These are phyloP conservation scores for Cutaneotrichosporon daszewskae DNA, from an alignment of 1,284 basidiomycete species.

Conservation along the genomic window DNA sequence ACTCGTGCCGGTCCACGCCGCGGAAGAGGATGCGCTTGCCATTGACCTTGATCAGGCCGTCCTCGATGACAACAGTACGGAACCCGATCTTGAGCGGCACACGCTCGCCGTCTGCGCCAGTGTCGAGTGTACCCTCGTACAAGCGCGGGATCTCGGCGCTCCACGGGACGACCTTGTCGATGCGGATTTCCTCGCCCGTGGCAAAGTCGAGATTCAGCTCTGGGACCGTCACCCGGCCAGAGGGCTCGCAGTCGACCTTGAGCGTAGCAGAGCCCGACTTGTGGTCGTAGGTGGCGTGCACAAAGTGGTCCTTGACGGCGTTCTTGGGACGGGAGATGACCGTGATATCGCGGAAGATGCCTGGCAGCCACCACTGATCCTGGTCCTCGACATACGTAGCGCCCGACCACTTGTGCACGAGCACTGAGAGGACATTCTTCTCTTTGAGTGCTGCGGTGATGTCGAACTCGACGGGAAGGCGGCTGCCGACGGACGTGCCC, in stretches of 20 bases:
- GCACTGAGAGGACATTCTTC: slow-evolving; percentile 12
- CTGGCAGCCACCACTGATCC: slow-evolving; percentile 29
- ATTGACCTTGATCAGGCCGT: slow-evolving; percentile 22
- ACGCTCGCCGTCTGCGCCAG: slow-evolving; percentile 14
- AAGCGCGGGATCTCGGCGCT: slow-evolving; percentile 21
- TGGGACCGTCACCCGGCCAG: slow-evolving; percentile 16
- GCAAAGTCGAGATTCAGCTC: slow-evolving; percentile 18
- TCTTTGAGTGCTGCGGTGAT: slow-evolving; percentile 4
- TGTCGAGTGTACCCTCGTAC: slow-evolving; percentile 12
- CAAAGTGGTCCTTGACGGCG: slow-evolving; percentile 19
- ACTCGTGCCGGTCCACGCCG: slow-evolving; percentile 27
- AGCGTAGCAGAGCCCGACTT: slow-evolving; percentile 16
- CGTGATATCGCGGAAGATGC: slow-evolving; percentile 25
- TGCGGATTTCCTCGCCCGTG: slow-evolving; percentile 11
- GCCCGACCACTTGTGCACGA: slow-evolving; percentile 22
- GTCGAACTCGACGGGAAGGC: slow-evolving; percentile 23
- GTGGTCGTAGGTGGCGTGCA: slow-evolving; percentile 22
- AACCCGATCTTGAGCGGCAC: slow-evolving; percentile 21
- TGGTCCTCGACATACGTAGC: slow-evolving; percentile 24
- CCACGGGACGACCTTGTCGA: slow-evolving; percentile 19
- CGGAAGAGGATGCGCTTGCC: slow-evolving; percentile 19
- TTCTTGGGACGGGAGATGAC: slow-evolving; percentile 19
- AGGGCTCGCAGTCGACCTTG: slow-evolving; percentile 17
- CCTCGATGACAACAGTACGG: slow-evolving; percentile 18
- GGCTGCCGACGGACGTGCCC: slow-evolving; percentile 13